phyloP scores from a whole-genome alignment of 2,329 filamentous ascomycete genomes.

The Blastomyces parvus region DNA sequence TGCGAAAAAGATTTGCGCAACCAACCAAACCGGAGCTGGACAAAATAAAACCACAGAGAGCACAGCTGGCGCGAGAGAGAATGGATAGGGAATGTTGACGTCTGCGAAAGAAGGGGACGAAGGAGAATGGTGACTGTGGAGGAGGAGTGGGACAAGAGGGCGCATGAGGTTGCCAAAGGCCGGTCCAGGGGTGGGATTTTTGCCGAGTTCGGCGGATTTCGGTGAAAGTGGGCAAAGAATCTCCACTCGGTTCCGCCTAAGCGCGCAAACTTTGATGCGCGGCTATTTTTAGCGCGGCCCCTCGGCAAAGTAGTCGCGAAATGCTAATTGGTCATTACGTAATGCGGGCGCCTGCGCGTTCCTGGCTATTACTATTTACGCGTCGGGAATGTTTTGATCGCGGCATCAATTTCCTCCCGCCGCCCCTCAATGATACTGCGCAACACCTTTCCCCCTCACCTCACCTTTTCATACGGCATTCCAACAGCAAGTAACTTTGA shows the following conservation, averaged over 20 bases:
- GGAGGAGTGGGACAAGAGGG: neutral
- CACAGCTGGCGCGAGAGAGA: neutral
- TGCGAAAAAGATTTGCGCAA: neutral
- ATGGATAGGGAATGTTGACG: neutral
- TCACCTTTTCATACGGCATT: too few relatives aligned
- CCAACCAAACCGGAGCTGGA: neutral
- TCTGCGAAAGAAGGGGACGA: neutral
- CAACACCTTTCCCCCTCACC: neutral
- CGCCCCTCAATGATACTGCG: neutral
- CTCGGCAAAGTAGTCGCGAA: neutral
- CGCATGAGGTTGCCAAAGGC: neutral
- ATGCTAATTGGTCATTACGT: neutral
- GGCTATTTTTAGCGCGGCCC: neutral
- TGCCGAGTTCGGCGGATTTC: conserved; percentile 6
- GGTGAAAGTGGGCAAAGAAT: neutral
- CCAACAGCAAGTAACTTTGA: neutral
- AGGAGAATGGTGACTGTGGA: neutral
- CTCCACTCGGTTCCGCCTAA: neutral
- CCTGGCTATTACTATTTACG: neutral
- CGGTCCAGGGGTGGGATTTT: neutral
- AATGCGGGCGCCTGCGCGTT: neutral
- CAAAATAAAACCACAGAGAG: neutral
- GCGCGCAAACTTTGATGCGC: neutral
- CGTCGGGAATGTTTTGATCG: neutral
- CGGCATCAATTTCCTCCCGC: neutral